Evolutionary conservation across 2,329 filamentous ascomycete genomes (phyloP).

Genomic region (Scedosporium aurantiacum): DNA sequence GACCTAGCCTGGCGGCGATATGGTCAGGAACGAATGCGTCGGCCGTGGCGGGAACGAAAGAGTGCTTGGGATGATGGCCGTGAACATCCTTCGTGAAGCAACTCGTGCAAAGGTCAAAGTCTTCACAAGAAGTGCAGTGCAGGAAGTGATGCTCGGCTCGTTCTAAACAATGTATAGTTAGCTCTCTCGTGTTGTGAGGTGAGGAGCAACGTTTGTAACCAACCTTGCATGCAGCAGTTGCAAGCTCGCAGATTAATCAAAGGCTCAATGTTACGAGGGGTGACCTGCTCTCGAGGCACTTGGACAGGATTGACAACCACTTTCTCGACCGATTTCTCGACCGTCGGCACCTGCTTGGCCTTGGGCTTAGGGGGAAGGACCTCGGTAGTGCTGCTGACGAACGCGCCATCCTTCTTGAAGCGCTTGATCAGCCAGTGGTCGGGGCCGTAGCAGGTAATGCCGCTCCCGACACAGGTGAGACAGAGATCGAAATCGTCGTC

Average conservation of each 20-base stretch:
- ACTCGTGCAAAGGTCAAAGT: conserved; percentile 80
- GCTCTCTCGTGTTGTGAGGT: background rate
- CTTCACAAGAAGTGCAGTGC: conserved; percentile 73
- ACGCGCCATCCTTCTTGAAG: conserved; percentile 62
- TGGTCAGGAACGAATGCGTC: conserved; percentile 50
- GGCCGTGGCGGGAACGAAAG: conserved; percentile 58
- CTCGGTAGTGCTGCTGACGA: conserved; percentile 80
- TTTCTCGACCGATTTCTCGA: background rate
- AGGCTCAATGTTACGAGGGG: too few species aligned
- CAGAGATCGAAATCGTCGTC: conserved; percentile 93
- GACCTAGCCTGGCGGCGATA: conserved; percentile 56
- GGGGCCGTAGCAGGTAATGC: conserved; percentile 65
- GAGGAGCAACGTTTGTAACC: background rate
- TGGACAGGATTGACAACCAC: background rate
- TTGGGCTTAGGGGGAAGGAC: conserved; percentile 46
- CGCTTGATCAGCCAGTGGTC: conserved; percentile 95
- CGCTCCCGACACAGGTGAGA: conserved; percentile 61
- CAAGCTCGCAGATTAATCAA: conserved; percentile 41
- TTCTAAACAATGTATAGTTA: conserved; percentile 30
- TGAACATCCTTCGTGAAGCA: conserved; percentile 71
- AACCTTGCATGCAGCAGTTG: conserved; percentile 47
- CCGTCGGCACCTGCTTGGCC: conserved; percentile 1
- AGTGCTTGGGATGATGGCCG: conserved; percentile 83
- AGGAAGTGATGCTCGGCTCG: conserved; percentile 70
- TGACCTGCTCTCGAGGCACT: too few species aligned